Evolutionary conservation across 352 stramenopile species (phyloP), one percentile per base, ranked within the genome.

Genomic region (Phytophthora nicotianae): DNA sequence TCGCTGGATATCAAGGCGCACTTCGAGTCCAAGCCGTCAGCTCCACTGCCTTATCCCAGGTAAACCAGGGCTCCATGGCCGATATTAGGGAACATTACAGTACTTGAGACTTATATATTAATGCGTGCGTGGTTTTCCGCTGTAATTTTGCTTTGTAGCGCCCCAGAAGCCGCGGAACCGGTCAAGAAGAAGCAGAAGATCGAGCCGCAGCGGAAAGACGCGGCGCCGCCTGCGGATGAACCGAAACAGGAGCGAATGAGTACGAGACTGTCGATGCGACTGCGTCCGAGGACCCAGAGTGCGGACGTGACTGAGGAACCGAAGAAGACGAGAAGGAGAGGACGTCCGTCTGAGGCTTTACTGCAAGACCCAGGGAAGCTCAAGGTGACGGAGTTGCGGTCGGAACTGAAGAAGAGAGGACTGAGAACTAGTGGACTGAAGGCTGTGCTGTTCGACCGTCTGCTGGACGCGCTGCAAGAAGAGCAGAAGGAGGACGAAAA

Each of bases 341-440:
- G 56, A 19, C 81, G 75, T 20, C 64, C 62, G 2, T 60, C 56
- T 4, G 27, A 58, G 5, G 17, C 4, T 24, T 29, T 63, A 26
- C 29, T 74, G 26, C 11, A 14, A 40, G 48, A 76, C 50, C 47
- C 55, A 41, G 59, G 50, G 4, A 67, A 62, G 63, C 74, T 74
- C 5, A 72, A 61, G 51, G 85, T 93, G 9, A 66, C 72, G n/a
- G 68, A 93, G 9, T 58, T 93, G 19, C 74, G 82, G 16, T 64
- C 46, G 0, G 82, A 90, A 42, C 49, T 93, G 24, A 88, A 82
- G 53, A 83, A 79, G 50, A 70, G 83, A 19, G 83, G 83, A 1
- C 63, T 91, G 13, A 75, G 72, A 10, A 65, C 74, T 2, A 75
- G 53, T 19, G 85, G 85, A 11, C 37, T 83, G 17, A 93, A 93